A percentile compares a stretch with the other conserved stretches of the same genome.
Evolutionary conservation across 2,329 filamentous ascomycete species (phyloP).

Genomic region (Talaromyces verruculosus): DNA sequence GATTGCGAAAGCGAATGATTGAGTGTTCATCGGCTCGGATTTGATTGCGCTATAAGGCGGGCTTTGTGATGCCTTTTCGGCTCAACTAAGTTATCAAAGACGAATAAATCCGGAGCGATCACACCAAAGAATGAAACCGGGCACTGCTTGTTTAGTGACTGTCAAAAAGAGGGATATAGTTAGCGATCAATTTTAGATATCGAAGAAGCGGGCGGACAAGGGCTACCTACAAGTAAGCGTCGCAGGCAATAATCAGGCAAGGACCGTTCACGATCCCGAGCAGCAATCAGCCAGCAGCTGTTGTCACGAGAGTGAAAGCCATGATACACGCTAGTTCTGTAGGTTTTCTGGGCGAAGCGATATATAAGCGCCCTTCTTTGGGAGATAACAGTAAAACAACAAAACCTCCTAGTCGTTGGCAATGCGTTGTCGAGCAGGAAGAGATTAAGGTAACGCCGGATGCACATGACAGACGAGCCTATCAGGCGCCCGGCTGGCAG

Average conservation of each 20-base stretch:
- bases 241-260: slow-evolving; percentile 10
- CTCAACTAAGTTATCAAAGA: not conserved
- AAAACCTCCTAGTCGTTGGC: not conserved
- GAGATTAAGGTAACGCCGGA: slow-evolving; percentile 19
- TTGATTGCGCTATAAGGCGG: not conserved
- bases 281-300: slow-evolving; percentile 22
- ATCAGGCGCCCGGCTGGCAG: slow-evolving; percentile 15
- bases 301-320: slow-evolving; percentile 20
- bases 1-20: not conserved
- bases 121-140: not conserved
- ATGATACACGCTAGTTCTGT: slow-evolving; percentile 19
- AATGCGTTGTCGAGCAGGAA: slow-evolving; percentile 18
- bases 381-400: not conserved
- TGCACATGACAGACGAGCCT: slow-evolving; percentile 20
- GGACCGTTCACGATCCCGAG: slow-evolving; percentile 14
- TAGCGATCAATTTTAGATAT: not conserved
- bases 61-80: not conserved
- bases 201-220: not conserved
- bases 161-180: not conserved
- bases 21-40: not conserved
- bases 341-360: not conserved
- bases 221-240: not conserved
- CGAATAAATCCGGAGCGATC: not conserved
- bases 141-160: not conserved
- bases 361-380: slow-evolving; percentile 10